These are phyloP conservation scores for Akanthomyces dipterigenus DNA, from an alignment of 2,329 filamentous ascomycete genomes.

Conservation along the genomic window DNA sequence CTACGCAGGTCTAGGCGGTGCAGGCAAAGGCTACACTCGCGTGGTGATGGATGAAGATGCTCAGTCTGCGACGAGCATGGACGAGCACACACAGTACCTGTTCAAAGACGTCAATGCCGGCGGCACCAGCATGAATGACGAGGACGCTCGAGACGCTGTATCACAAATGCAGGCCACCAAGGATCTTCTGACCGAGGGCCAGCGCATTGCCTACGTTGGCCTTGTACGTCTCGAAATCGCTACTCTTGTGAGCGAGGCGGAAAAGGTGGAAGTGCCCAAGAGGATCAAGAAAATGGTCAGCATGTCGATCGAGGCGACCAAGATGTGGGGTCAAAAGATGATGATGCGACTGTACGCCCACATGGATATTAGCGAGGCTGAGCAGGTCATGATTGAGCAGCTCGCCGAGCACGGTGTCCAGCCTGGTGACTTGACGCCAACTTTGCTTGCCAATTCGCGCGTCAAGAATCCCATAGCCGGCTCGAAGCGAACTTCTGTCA, in stretches of 20 bases:
- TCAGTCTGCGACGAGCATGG: constrained; percentile 89
- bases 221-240: constrained; percentile 76
- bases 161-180: constrained; percentile 95
- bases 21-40: constrained; percentile 89
- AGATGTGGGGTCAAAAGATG: constrained; percentile 98
- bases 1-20: constrained; percentile 75
- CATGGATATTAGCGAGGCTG: constrained; percentile 88
- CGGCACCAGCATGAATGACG: constrained; percentile 59
- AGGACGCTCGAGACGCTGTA: constrained; percentile 77
- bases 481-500: constrained; percentile 12
- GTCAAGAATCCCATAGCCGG: constrained; percentile 87
- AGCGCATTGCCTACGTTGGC: constrained; percentile 93
- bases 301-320: constrained; percentile 67
- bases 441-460: constrained; percentile 83
- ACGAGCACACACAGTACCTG: constrained; percentile 93
- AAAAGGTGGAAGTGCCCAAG: constrained; percentile 55
- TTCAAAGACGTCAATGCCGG: constrained; percentile 69
- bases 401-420: constrained; percentile 86
- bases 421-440: constrained; percentile 73
- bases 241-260: constrained; percentile 64
- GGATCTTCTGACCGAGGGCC: constrained; percentile 87
- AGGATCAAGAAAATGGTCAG: constrained; percentile 65
- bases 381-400: constrained; percentile 99
- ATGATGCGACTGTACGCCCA: constrained; percentile 92
- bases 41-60: constrained; percentile 95